Base-by-base conservation (phyloP, 2,329 filamentous ascomycete genomes). In the Plenodomus biglobosus region DNA sequence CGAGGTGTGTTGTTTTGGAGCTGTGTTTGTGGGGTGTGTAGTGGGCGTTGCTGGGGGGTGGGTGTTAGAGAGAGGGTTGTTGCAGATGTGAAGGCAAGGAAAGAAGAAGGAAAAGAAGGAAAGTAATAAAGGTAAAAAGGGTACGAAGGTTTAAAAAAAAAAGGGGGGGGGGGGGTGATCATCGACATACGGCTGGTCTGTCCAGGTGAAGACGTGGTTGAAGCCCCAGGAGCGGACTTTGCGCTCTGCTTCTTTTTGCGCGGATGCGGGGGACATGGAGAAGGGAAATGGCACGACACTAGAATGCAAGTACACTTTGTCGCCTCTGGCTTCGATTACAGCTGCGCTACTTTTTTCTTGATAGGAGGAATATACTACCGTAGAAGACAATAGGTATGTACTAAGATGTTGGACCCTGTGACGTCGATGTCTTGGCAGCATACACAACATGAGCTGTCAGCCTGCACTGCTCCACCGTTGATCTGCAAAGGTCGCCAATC, bases 191-290 rank as follows among this genome's bases (percentile, higher is more conserved):
- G 85, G 82, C 18, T 76, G 73, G 69, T 90, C 87, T 7, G 80
- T 84, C 86, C 86, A 90, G 2, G 85, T 88, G 55, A 88, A 88
- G 62, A 88, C 85, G 41, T 84, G 77, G 2, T 68, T 58, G 65
- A 89, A 90, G 1, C 86, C 86, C 86, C 86, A 89, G 1, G 80
- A 82, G 30, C 77, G 77, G 20, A 90, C 86, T 62, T 87, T 75
- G 41, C 75, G 72, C 66, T 90, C 85, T 32, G 76, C 74, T 35
- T 81, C 75, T 49, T 65, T 69, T 65, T 69, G 45, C 71, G 75
- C 24, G 76, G 73, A 58, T 75, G 77, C 6, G 58, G 27, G n/a
- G n/a, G n/a, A n/a, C n/a, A n/a, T n/a, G n/a, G n/a, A n/a, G n/a
- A n/a, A n/a, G n/a, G n/a, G n/a, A n/a, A n/a, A n/a, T n/a, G n/a